Evolutionary conservation across 2,329 filamentous ascomycete species (phyloP), one percentile per base, ranked within the genome.

Genomic region (Albifimbria verrucaria): DNA sequence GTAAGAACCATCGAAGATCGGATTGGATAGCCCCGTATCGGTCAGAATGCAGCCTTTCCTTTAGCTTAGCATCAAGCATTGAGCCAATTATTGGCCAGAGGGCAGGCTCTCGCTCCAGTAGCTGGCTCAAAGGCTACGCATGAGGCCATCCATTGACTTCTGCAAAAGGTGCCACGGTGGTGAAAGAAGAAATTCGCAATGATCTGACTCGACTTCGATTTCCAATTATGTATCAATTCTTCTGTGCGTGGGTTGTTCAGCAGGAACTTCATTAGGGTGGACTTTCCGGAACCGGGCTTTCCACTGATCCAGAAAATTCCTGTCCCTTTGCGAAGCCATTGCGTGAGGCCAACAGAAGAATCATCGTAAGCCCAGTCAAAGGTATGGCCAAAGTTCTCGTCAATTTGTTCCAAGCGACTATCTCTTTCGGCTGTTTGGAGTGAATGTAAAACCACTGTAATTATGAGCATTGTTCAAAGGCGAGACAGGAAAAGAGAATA

Each of bases 231-330:
- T 15, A 32, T 9, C 26, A 32, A 32, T 32, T 32, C 26, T 32
- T 7, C 26, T 9, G 26, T 32, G 15, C 26, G 26, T 32, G 26
- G 26, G 26, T 32, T 15, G 26, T 32, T 32, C 9, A 32, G 26
- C 26, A 32, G 26, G 15, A 32, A 32, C 26, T 32, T 32, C 26
- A 32, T 32, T 15, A 32, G 26, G 26, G 26, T 32, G 9, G 26
- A 32, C 26, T 32, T 46, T 24, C 43, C 43, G 22, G 43, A 46
- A 10, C 43, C 43, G 6, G 43, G 43, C 43, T 46, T 46, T 17
- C 43, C 43, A 46, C 22, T 17, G 21, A 46, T 46, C 43, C 43
- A 46, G 22, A 46, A 46, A 9, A 46, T 22, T 46, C 43, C 43
- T 22, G 43, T 12, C 18, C 43, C 43, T 20, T n/a, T 21, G 15